phyloP scores from a whole-genome alignment of 2,329 filamentous ascomycete species.

The Colletotrichum coccodes region DNA sequence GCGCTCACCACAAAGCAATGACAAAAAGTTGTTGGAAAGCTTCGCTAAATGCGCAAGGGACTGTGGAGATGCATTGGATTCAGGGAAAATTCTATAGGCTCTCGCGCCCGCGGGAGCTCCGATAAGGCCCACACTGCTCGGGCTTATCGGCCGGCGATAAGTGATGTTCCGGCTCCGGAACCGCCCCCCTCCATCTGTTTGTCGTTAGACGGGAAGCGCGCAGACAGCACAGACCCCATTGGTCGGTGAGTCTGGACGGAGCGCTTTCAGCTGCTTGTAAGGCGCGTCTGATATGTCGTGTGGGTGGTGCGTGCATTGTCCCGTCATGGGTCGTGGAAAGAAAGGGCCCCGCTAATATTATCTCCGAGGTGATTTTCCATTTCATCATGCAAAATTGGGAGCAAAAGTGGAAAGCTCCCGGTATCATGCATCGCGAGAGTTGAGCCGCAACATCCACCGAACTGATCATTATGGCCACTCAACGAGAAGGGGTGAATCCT shows the following conservation, averaged over 20 bases:
- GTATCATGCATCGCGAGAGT: constrained; percentile 15
- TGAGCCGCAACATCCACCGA: constrained; percentile 21
- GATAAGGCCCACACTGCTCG: constrained; percentile 32
- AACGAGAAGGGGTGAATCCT: constrained; percentile 66
- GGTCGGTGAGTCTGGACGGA: neutral
- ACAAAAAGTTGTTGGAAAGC: constrained; percentile 21
- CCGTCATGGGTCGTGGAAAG: neutral
- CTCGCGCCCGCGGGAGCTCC: constrained; percentile 26
- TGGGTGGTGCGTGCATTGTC: neutral
- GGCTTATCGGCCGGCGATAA: constrained; percentile 31
- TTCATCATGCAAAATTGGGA: constrained; percentile 36
- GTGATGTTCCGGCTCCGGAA: constrained; percentile 25
- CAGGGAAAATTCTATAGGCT: constrained; percentile 34
- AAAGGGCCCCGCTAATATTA: constrained; percentile 25
- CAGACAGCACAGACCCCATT: neutral
- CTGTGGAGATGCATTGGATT: constrained; percentile 31
- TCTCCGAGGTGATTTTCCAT: constrained; percentile 45
- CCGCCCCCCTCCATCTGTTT: neutral
- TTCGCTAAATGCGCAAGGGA: constrained; percentile 29
- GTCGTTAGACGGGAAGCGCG: neutral
- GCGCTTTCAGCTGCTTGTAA: neutral
- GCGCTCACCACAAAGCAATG: constrained; percentile 1
- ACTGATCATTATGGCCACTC: constrained; percentile 52
- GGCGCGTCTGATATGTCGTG: neutral
- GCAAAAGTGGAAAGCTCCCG: constrained; percentile 31